phyloP scores from a whole-genome alignment of 164 flowering plant genomes.

The Platanus orientalis region DNA sequence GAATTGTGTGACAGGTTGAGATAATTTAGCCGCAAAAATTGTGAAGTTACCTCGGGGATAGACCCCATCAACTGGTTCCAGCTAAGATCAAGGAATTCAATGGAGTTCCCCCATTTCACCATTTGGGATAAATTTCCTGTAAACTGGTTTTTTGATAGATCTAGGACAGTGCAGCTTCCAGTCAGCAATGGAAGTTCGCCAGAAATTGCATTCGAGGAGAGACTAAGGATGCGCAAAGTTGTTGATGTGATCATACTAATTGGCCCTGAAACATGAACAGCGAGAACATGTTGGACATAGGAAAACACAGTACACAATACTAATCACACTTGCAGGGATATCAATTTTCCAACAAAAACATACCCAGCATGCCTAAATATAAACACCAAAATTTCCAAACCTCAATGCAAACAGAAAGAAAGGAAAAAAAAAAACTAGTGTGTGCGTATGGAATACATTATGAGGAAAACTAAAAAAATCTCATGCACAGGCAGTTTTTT shows the following conservation, averaged over 20 bases:
- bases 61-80: constrained; percentile 67
- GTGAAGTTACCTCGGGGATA: constrained; percentile 65
- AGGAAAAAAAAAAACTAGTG: too few relatives aligned
- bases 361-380: too few relatives aligned
- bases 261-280: constrained; percentile 54
- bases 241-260: constrained; percentile 71
- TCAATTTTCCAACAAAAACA: too few relatives aligned
- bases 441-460: too few relatives aligned
- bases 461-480: too few relatives aligned
- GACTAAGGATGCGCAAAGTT: constrained; percentile 59
- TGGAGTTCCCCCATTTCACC: constrained; percentile 67
- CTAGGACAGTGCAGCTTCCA: constrained; percentile 70
- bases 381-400: too few relatives aligned
- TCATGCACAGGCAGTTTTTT: too few relatives aligned
- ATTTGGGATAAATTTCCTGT: constrained; percentile 66
- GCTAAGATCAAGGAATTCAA: constrained; percentile 89
- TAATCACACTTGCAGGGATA: background rate
- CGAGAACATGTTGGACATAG: background rate
- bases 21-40: constrained; percentile 67
- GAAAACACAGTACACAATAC: constrained; percentile 2
- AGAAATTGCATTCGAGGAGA: constrained; percentile 73
- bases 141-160: constrained; percentile 69
- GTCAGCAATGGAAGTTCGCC: constrained; percentile 85
- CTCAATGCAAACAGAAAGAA: too few relatives aligned
- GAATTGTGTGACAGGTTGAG: constrained; percentile 80